phyloP scores from a whole-genome alignment of 2,329 filamentous ascomycete species.

The Trichoderma sp. region DNA sequence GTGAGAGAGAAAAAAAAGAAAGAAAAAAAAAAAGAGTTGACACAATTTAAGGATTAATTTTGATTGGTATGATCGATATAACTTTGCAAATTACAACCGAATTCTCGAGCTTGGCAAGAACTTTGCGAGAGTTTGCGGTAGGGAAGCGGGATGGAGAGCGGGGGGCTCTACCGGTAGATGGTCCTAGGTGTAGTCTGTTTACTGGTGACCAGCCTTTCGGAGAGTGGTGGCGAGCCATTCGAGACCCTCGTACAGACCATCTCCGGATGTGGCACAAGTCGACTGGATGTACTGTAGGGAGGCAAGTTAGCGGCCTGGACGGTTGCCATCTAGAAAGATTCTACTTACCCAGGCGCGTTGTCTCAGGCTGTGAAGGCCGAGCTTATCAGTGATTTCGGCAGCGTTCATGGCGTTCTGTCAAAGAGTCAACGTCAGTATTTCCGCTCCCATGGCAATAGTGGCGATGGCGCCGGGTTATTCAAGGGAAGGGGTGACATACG shows the following conservation, averaged over 20 bases:
- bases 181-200: constrained; percentile 41
- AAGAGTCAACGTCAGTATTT: constrained; percentile 19
- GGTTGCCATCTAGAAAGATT: background rate
- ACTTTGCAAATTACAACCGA: constrained; percentile 58
- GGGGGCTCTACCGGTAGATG: constrained; percentile 31
- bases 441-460: background rate
- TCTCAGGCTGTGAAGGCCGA: constrained; percentile 97
- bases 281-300: constrained; percentile 89
- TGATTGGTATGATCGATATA: constrained; percentile 54
- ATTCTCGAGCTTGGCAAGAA: constrained; percentile 45
- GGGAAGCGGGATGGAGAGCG: constrained; percentile 35
- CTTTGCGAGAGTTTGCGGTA: constrained; percentile 41
- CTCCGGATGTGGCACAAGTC: constrained; percentile 96
- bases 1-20: constrained; percentile 27
- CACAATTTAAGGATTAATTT: constrained; percentile 45
- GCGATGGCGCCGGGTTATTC: background rate
- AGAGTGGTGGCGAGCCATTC: constrained; percentile 86
- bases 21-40: constrained; percentile 29
- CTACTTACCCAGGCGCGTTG: constrained; percentile 94
- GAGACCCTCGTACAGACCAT: constrained; percentile 99
- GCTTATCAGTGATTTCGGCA: constrained; percentile 99
- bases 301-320: background rate
- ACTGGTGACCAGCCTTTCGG: constrained; percentile 68
- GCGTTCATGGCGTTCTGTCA: constrained; percentile 97
- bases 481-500: constrained; percentile 55